Base-by-base conservation (phyloP, 2,329 filamentous ascomycete genomes). In the Zymoseptoria tritici region DNA sequence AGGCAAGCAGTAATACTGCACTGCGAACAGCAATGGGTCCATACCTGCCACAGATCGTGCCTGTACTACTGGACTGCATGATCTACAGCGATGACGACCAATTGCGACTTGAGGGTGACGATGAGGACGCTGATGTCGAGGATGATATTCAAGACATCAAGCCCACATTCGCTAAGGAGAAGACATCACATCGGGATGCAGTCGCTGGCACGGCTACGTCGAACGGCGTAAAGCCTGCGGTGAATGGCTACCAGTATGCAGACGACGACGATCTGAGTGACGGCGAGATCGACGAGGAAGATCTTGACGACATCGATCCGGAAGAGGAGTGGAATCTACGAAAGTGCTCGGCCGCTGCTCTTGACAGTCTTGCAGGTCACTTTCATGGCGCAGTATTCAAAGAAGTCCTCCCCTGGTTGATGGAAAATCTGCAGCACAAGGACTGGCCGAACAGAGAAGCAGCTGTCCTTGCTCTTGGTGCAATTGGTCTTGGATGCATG, bases 71-170 rank as follows among this genome's bases (percentile, higher is more conserved):
- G 7, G 86, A 94, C 66, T 95, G 90, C 72, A 99, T 99, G 93
- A 86, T 97, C 1, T 99, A 97, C 74, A 90, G 89, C 69, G 90
- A 94, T 64, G 94, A 99, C 67, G 94, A 97, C 66, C 94, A 96
- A 67, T 82, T 90, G 36, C 81, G 91, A 55, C 79, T 97, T 7
- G 91, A 92, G 62, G 89, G 86, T 9, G 91, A 91, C 63, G 75
- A 76, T 54, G 90, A 88, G 20, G 92, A 97, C 72, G 94, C 94
- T 51, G 91, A 97, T 16, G 83, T 91, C 62, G 93, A 99, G 53
- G 94, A 99, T 73, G 85, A 89, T 19, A 85, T 85, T 52, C 85
- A 99, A 74, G 94, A 99, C 68, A 90, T 99, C 70, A 95, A 91
- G 73, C 94, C 94, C 4, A 85, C 88, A 57, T 97, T 97, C 74